phyloP scores from a whole-genome alignment of 257 asterid species.

The Galeopsis tetrahit region DNA sequence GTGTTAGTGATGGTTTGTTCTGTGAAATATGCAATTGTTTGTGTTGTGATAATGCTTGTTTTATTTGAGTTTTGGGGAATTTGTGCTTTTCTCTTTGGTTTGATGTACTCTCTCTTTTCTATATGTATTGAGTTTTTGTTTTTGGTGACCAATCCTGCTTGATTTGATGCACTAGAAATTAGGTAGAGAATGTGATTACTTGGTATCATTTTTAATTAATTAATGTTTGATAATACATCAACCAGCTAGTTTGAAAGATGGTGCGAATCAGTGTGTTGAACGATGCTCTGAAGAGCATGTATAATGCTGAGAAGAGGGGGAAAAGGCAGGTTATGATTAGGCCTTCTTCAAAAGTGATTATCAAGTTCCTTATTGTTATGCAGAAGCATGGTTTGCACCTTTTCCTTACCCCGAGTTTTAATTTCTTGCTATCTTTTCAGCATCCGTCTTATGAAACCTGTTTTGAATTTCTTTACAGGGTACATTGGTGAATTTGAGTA shows the following conservation, averaged over 20 bases:
- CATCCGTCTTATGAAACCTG: not conserved
- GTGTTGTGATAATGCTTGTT: not conserved
- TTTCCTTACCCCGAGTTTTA: not conserved
- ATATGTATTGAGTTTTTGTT: not conserved
- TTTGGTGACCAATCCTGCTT: not conserved
- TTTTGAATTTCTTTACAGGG: not conserved
- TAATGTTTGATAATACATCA: not conserved
- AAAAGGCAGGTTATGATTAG: not conserved
- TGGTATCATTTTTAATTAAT: not conserved
- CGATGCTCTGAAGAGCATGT: slow-evolving; percentile 9
- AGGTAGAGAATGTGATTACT: not conserved
- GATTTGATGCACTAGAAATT: too few species aligned
- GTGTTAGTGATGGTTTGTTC: not conserved
- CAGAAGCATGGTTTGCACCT: slow-evolving; percentile 15
- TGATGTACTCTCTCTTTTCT: not conserved
- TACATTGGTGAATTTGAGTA: slow-evolving; percentile 7
- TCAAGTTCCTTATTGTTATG: slow-evolving; percentile 24
- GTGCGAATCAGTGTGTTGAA: slow-evolving; percentile 16
- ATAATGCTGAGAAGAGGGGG: slow-evolving; percentile 3
- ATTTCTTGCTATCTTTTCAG: not conserved
- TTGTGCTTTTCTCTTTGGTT: not conserved
- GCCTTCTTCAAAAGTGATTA: slow-evolving; percentile 18
- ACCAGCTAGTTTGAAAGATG: slow-evolving; percentile 5
- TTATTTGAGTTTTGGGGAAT: not conserved
- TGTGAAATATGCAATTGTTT: not conserved